Percentiles rank a stretch among this genome's conserved stretches.
phyloP scores from a whole-genome alignment of 2,329 filamentous ascomycete species.

The Aspergillus transmontanensis region DNA sequence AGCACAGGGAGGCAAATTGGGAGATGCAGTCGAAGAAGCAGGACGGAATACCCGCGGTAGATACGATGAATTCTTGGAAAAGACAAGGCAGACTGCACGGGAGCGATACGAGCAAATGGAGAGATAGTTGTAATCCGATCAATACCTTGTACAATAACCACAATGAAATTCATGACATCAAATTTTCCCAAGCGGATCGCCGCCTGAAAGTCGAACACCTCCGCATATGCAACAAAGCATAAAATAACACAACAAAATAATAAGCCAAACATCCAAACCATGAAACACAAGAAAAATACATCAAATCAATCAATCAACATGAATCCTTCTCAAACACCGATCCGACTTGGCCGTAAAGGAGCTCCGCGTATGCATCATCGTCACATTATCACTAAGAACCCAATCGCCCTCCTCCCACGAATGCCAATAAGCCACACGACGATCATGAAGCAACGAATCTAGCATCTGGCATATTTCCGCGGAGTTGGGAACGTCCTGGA shows the following conservation, averaged over 20 bases:
- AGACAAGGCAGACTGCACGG: conserved; percentile 50
- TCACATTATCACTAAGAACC: conserved; percentile 54
- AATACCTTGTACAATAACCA: conserved; percentile 1
- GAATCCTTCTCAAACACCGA: conserved; percentile 9
- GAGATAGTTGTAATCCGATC: background rate
- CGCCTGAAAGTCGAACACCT: background rate
- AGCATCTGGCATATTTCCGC: conserved; percentile 38
- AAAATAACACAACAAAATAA: background rate
- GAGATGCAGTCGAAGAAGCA: conserved; percentile 52
- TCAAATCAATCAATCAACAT: background rate
- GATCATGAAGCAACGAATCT: conserved; percentile 51
- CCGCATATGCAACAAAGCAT: background rate
- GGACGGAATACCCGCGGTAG: conserved; percentile 50
- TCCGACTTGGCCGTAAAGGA: conserved; percentile 5
- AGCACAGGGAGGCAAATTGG: conserved; percentile 52
- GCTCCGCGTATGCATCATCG: conserved; percentile 24
- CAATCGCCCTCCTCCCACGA: conserved; percentile 60
- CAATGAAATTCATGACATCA: background rate
- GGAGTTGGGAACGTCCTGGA: conserved; percentile 33
- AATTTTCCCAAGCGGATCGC: background rate
- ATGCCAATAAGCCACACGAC: conserved; percentile 54
- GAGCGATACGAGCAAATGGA: conserved; percentile 51
- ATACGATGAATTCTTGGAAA: conserved; percentile 52
- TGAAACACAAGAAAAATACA: background rate
- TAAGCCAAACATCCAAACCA: background rate